Percentiles rank a stretch among this genome's conserved stretches.
Evolutionary conservation across 1,284 basidiomycete genomes (phyloP).

Genomic region (Malassezia sympodialis): DNA sequence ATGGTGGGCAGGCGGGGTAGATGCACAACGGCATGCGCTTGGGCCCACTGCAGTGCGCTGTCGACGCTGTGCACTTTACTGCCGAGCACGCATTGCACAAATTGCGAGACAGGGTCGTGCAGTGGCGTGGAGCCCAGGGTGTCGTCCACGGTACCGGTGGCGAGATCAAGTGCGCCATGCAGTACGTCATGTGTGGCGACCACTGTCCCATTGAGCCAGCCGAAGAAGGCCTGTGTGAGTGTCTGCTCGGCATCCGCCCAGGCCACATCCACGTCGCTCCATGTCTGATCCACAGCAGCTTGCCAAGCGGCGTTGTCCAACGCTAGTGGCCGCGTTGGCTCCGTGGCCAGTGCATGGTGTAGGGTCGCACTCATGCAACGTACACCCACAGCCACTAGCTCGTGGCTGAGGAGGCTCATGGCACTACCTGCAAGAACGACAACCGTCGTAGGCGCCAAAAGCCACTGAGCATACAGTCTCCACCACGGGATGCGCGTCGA

Average conservation of each 20-base stretch:
- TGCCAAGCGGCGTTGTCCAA: neutral
- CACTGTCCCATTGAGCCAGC: neutral
- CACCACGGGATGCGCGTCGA: neutral
- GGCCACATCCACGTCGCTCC: neutral
- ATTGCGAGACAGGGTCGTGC: conserved; percentile 6
- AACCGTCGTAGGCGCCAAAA: neutral
- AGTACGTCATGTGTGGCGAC: conserved; percentile 3
- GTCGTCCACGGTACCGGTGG: conserved; percentile 9
- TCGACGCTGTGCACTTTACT: conserved; percentile 10
- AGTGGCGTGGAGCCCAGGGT: conserved; percentile 8
- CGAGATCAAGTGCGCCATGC: neutral
- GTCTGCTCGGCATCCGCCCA: neutral
- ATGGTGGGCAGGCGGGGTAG: neutral
- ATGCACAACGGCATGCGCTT: neutral
- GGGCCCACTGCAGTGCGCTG: neutral
- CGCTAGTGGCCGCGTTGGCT: neutral
- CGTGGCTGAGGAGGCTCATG: neutral
- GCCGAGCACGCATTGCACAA: conserved; percentile 10
- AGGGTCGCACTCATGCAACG: neutral
- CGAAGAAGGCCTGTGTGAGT: neutral
- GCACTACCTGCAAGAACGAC: neutral
- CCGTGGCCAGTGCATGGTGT: neutral
- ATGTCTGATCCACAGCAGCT: neutral
- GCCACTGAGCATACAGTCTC: neutral
- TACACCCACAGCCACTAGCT: neutral